Evolutionary conservation across 495 filamentous ascomycete genomes (phyloP).

Genomic region (Geopyxis carbonaria): DNA sequence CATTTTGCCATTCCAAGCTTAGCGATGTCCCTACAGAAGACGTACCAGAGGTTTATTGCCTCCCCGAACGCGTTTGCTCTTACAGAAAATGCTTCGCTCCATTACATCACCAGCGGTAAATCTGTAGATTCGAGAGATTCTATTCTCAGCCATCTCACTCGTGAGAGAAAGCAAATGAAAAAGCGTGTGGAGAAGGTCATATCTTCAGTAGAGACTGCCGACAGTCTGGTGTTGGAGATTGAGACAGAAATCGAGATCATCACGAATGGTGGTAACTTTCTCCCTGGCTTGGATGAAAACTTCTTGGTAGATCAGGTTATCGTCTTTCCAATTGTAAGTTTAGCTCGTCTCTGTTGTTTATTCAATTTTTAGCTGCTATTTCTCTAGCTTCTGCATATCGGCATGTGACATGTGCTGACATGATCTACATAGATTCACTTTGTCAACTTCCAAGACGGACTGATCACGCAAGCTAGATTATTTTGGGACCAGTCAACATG

Average conservation of each 20-base stretch:
- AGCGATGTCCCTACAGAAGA: slow-evolving; percentile 45
- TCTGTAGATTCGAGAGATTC: slow-evolving; percentile 48
- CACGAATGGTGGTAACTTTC: slow-evolving; percentile 64
- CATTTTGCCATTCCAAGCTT: background rate
- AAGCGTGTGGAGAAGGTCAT: slow-evolving; percentile 65
- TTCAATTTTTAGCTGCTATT: background rate
- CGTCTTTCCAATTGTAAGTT: slow-evolving; percentile 63
- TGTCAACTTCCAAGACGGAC: slow-evolving; percentile 64
- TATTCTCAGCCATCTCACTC: slow-evolving; percentile 60
- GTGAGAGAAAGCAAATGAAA: slow-evolving; percentile 48
- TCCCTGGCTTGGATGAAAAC: slow-evolving; percentile 85
- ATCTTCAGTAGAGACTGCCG: slow-evolving; percentile 48
- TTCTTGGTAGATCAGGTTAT: slow-evolving; percentile 73
- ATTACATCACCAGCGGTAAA: slow-evolving; percentile 85
- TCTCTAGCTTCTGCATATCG: slow-evolving; percentile 2
- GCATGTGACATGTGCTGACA: slow-evolving; percentile 9
- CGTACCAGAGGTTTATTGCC: slow-evolving; percentile 66
- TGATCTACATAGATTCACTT: slow-evolving; percentile 58
- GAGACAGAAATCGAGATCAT: slow-evolving; percentile 74
- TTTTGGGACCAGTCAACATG: slow-evolving; percentile 93
- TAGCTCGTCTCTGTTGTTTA: slow-evolving; percentile 1
- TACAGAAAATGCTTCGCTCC: slow-evolving; percentile 52
- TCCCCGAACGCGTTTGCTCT: slow-evolving; percentile 48
- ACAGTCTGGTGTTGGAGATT: slow-evolving; percentile 55
- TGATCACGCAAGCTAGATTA: slow-evolving; percentile 70